These are phyloP conservation scores for Cetraspora pellucida DNA, from an alignment of 192 early-diverging fungal species.

Conservation along the genomic window DNA sequence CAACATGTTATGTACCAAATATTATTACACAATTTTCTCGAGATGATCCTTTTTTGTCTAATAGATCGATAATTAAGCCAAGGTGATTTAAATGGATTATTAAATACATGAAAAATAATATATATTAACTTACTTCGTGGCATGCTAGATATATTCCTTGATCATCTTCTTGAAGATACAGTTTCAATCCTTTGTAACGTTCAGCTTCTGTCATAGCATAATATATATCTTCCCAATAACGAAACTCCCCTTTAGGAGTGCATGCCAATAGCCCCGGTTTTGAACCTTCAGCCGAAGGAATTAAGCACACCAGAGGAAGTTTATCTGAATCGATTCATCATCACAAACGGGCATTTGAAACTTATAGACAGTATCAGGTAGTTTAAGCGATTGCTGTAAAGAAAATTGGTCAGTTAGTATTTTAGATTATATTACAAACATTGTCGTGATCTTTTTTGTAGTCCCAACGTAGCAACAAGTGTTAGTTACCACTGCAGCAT, in stretches of 20 bases:
- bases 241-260: conserved; percentile 30
- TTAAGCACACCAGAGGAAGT: conserved; percentile 30
- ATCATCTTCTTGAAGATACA: conserved; percentile 30
- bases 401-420: neutral
- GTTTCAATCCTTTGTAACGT: conserved; percentile 10
- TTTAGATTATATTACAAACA: neutral
- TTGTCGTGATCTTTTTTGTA: conserved; percentile 14
- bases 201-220: neutral
- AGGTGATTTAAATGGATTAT: neutral
- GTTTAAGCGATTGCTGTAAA: conserved; percentile 4
- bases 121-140: conserved; percentile 18
- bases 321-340: neutral
- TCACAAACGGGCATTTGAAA: conserved; percentile 17
- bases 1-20: neutral
- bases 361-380: neutral
- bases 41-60: conserved; percentile 13
- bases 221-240: conserved; percentile 34
- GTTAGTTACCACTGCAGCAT: neutral
- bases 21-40: conserved; percentile 16
- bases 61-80: neutral
- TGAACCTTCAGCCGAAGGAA: conserved; percentile 7
- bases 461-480: conserved; percentile 27
- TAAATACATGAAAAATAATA: neutral
- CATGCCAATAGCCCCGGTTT: conserved; percentile 29
- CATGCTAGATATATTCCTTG: conserved; percentile 4